Conservation (phyloP, 2,329 filamentous ascomycete genomes). For the Neonectria sp. region DNA sequence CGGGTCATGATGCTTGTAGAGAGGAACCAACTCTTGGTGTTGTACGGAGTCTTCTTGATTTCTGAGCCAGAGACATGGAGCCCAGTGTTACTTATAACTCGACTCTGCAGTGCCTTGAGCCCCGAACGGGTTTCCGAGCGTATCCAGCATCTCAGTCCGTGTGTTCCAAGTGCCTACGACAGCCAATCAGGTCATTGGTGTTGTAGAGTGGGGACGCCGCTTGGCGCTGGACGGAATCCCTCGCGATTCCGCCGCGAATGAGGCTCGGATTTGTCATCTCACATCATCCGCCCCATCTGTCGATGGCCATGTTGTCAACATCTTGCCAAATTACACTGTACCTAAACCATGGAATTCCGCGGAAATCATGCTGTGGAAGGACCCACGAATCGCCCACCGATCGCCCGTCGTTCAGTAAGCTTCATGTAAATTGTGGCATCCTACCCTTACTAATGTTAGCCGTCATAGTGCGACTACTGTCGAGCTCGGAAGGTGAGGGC, state of each 20-base stretch:
- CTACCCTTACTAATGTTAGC: no score
- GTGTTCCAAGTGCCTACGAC: background rate
- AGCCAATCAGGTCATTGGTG: background rate
- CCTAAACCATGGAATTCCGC: constrained; percentile 27
- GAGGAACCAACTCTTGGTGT: background rate
- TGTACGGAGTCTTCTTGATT: background rate
- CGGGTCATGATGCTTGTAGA: constrained; percentile 30
- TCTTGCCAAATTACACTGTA: background rate
- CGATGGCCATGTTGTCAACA: no score
- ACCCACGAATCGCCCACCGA: constrained; percentile 11
- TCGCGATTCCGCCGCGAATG: constrained; percentile 32
- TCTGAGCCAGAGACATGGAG: no score
- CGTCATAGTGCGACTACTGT: constrained; percentile 43
- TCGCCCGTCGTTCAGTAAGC: constrained; percentile 40
- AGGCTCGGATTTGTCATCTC: constrained; percentile 22
- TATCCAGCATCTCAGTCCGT: background rate
- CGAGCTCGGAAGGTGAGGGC: constrained; percentile 37
- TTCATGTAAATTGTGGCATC: no score
- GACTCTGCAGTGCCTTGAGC: no score
- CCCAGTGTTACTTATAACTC: no score
- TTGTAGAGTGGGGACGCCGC: no score
- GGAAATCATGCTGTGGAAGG: constrained; percentile 5
- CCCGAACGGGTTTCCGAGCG: no score
- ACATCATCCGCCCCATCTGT: no score
- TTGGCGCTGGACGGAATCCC: constrained; percentile 30